Conservation (phyloP, 495 filamentous ascomycete species). For the Penicillium riverlandense region DNA sequence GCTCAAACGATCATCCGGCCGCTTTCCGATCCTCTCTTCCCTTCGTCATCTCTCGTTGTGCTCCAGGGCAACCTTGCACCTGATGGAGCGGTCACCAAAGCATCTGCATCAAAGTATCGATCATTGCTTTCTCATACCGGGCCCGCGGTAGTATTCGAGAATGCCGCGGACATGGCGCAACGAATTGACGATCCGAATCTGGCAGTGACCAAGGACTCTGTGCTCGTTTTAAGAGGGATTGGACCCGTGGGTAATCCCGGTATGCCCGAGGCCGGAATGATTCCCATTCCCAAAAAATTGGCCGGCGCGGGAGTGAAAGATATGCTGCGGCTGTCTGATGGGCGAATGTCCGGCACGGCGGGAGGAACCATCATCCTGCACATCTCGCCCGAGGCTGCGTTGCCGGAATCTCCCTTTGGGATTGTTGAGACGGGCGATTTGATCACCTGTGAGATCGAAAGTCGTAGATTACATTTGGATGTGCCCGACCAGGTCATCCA, state of each 20-base stretch:
- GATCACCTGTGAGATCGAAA: conserved; percentile 46
- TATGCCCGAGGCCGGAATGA: conserved; percentile 62
- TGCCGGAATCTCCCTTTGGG: conserved; percentile 50
- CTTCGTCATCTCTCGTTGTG: conserved; percentile 47
- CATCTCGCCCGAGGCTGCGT: conserved; percentile 54
- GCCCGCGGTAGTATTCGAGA: conserved; percentile 51
- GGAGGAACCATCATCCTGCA: conserved; percentile 63
- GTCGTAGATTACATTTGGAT: conserved; percentile 36
- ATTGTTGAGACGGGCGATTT: conserved; percentile 54
- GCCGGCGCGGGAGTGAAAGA: conserved; percentile 50
- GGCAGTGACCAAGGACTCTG: conserved; percentile 41
- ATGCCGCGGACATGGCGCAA: conserved; percentile 46
- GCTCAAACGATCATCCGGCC: conserved; percentile 43
- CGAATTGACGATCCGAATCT: conserved; percentile 52
- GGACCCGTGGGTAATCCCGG: conserved; percentile 60
- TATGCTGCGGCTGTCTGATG: conserved; percentile 61
- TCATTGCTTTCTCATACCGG: conserved; percentile 45
- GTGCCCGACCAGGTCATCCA: conserved; percentile 41
- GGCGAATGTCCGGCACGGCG: conserved; percentile 62
- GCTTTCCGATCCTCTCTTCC: conserved; percentile 45
- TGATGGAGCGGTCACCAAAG: conserved; percentile 54
- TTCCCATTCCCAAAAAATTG: conserved; percentile 59
- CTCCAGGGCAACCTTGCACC: conserved; percentile 50
- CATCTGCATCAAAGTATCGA: conserved; percentile 51
- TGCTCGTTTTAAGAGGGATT: conserved; percentile 54